A percentile compares a stretch with the other conserved stretches of the same genome.
These are phyloP conservation scores for Aureobasidium leucospermi DNA, from an alignment of 2,329 filamentous ascomycete genomes.

Conservation along the genomic window DNA sequence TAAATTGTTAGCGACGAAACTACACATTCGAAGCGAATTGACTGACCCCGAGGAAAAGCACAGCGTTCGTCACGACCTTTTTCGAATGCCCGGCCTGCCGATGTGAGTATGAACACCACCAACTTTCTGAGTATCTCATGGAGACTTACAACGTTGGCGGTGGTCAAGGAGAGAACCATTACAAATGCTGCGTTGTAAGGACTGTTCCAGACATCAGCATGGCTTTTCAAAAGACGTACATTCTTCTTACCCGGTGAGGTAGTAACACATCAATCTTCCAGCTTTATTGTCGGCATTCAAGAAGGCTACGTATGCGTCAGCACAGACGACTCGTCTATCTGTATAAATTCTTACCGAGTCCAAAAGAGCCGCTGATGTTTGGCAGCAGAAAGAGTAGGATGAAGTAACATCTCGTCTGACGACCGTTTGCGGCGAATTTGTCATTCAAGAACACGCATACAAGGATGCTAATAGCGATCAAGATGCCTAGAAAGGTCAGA, in stretches of 20 bases:
- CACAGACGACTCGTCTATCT: too few species aligned
- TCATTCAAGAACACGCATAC: constrained; percentile 41
- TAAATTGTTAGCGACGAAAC: background rate
- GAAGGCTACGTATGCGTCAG: constrained; percentile 30
- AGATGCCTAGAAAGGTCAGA: constrained; percentile 23
- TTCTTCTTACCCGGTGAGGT: constrained; percentile 37
- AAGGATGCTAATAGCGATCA: constrained; percentile 44
- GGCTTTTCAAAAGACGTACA: too few species aligned
- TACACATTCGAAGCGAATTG: background rate
- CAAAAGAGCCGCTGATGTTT: constrained; percentile 52
- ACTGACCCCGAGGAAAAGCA: constrained; percentile 46
- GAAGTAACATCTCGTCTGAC: constrained; percentile 17
- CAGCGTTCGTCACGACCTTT: constrained; percentile 57
- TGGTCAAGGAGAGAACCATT: constrained; percentile 40
- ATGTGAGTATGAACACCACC: background rate
- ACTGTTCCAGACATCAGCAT: constrained; percentile 26
- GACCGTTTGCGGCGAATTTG: constrained; percentile 20
- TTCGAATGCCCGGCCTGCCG: constrained; percentile 47
- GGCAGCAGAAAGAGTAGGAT: constrained; percentile 41
- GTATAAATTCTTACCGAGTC: constrained; percentile 30
- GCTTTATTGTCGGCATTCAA: constrained; percentile 44
- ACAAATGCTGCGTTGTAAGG: constrained; percentile 48
- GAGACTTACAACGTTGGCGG: constrained; percentile 41
- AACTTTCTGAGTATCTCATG: background rate
- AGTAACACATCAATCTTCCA: constrained; percentile 52